Conservation (phyloP, 140 eudicot genomes). For the Erigeron philadelphicus region DNA sequence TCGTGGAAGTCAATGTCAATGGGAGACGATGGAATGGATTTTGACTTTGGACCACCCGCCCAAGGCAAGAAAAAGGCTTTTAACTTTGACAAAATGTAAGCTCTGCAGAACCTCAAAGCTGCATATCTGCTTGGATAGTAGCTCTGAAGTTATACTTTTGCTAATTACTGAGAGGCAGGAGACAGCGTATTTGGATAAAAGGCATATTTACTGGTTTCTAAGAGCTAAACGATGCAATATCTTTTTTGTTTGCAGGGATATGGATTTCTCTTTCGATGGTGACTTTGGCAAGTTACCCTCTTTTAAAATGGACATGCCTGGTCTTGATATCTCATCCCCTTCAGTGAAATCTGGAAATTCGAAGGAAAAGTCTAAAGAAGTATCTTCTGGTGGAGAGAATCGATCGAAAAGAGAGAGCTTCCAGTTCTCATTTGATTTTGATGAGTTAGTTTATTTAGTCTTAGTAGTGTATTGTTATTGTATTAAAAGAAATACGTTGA, state of each 20-base stretch:
- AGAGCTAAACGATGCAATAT: background rate
- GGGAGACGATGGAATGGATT: conserved; percentile 69
- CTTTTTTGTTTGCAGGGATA: conserved; percentile 50
- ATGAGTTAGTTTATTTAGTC: conserved; percentile 39
- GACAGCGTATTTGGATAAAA: conserved; percentile 18
- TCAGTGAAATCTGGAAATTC: conserved; percentile 49
- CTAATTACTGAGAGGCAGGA: conserved; percentile 18
- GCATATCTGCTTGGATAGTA: conserved; percentile 2
- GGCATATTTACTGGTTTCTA: background rate
- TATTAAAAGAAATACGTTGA: conserved; percentile 7
- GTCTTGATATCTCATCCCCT: conserved; percentile 66
- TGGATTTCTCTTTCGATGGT: conserved; percentile 77
- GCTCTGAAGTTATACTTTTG: conserved; percentile 10
- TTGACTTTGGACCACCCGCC: conserved; percentile 57
- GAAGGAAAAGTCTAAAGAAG: conserved; percentile 44
- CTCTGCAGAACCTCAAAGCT: conserved; percentile 12
- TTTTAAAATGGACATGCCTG: conserved; percentile 71
- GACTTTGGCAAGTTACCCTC: conserved; percentile 67
- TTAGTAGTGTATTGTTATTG: conserved; percentile 10
- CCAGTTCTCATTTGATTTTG: conserved; percentile 66
- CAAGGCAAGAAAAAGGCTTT: conserved; percentile 62
- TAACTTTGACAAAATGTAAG: conserved; percentile 71
- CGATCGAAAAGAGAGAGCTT: conserved; percentile 47
- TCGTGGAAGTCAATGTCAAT: conserved; percentile 73
- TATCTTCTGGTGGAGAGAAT: conserved; percentile 38